A percentile compares a stretch with the other conserved stretches of the same genome.
These are phyloP conservation scores for Citrus inodora DNA, from an alignment of 345 rosid species.

Conservation along the genomic window DNA sequence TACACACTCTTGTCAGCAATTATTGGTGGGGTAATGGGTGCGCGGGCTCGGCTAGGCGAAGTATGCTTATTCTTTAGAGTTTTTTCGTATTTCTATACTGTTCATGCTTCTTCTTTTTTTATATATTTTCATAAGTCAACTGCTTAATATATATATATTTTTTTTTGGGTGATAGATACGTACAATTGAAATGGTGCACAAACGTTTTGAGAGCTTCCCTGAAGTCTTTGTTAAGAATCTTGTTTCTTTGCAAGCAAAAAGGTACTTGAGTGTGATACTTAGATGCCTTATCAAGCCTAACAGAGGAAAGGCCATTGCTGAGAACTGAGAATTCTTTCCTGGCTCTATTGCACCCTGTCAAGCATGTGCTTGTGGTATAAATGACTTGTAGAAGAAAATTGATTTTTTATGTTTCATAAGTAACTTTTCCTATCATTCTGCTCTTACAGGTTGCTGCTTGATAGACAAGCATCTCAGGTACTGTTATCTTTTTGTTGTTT, in stretches of 20 bases:
- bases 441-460: conserved; percentile 57
- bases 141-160: background rate
- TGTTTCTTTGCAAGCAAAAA: conserved; percentile 41
- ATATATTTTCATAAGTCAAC: conserved; percentile 1
- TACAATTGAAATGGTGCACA: conserved; percentile 89
- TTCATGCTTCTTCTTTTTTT: background rate
- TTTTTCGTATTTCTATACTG: background rate
- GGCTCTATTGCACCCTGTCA: background rate
- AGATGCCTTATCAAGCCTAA: background rate
- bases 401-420: background rate
- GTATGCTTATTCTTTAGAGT: conserved; percentile 31
- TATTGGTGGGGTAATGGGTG: conserved; percentile 98
- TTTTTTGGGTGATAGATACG: conserved; percentile 58
- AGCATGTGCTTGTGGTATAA: background rate
- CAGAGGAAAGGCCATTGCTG: background rate
- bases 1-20: conserved; percentile 91
- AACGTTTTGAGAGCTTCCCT: conserved; percentile 98
- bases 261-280: background rate
- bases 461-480: conserved; percentile 68
- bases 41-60: conserved; percentile 96
- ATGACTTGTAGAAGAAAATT: background rate
- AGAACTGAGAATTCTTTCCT: background rate
- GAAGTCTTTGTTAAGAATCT: conserved; percentile 85
- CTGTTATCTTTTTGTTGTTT: conserved; percentile 2
- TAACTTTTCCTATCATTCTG: background rate